These are phyloP conservation scores for Fusarium coffeatum DNA, from an alignment of 2,329 filamentous ascomycete genomes.

Conservation along the genomic window DNA sequence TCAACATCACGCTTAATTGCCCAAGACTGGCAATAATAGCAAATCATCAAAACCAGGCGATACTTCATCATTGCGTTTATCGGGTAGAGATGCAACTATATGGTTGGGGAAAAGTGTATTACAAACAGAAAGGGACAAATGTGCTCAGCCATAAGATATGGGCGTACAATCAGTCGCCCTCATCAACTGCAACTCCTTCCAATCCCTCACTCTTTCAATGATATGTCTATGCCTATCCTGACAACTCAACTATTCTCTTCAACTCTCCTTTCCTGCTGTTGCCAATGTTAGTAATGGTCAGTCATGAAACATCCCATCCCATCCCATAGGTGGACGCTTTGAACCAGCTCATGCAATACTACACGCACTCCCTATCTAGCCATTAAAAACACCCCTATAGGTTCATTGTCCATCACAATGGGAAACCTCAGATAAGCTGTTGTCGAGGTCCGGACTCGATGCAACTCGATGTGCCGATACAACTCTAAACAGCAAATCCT, in stretches of 20 bases:
- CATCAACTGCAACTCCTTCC: neutral
- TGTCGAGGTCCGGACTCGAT: conserved; percentile 32
- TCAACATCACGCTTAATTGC: conserved; percentile 27
- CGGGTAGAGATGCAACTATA: neutral
- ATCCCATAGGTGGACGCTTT: conserved; percentile 26
- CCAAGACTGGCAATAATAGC: conserved; percentile 4
- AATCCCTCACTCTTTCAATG: neutral
- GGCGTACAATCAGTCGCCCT: neutral
- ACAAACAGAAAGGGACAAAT: neutral
- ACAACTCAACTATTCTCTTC: neutral
- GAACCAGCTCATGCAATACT: conserved; percentile 27
- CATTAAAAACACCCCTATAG: conserved; percentile 2
- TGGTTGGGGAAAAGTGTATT: neutral
- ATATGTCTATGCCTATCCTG: neutral
- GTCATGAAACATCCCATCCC: conserved; percentile 30
- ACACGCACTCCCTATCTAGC: conserved; percentile 4
- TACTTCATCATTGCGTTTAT: conserved; percentile 29
- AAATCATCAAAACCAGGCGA: conserved; percentile 12
- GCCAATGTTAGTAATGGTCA: conserved; percentile 6
- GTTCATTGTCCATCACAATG: neutral
- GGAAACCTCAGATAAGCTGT: conserved; percentile 42
- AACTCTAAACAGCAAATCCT: conserved; percentile 38
- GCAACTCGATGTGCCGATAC: conserved; percentile 35
- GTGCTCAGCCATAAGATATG: neutral
- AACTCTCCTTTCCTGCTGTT: conserved; percentile 21